Evolutionary conservation across 306 rosid species (phyloP).

Genomic region (Hippophae gyantsensis): DNA sequence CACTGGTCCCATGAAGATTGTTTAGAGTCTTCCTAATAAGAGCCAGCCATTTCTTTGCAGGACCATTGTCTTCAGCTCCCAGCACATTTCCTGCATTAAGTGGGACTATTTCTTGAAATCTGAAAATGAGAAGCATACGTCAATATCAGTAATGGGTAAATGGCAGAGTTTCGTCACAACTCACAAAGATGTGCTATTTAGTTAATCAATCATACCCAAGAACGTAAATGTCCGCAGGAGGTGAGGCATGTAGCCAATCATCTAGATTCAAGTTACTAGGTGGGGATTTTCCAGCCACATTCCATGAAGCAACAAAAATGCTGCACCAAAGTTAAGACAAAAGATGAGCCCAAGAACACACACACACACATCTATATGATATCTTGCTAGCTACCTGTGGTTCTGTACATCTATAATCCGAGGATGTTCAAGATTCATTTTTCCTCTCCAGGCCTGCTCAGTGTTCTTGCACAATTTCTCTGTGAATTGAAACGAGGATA

Average conservation of each 20-base stretch:
- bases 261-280: slow-evolving; percentile 74
- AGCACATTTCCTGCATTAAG: slow-evolving; percentile 94
- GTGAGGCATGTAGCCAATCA: slow-evolving; percentile 90
- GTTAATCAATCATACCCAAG: slow-evolving; percentile 64
- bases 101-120: slow-evolving; percentile 98
- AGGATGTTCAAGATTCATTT: slow-evolving; percentile 96
- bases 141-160: slow-evolving; percentile 13
- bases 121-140: slow-evolving; percentile 21
- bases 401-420: slow-evolving; percentile 93
- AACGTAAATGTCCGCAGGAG: slow-evolving; percentile 98
- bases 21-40: slow-evolving; percentile 81
- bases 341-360: not conserved
- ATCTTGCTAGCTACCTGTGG: slow-evolving; percentile 41
- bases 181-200: not conserved
- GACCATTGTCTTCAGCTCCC: slow-evolving; percentile 98
- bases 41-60: slow-evolving; percentile 96
- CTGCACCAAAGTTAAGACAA: slow-evolving; percentile 31
- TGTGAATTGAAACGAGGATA: slow-evolving; percentile 35
- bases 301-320: slow-evolving; percentile 95
- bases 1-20: slow-evolving; percentile 88
- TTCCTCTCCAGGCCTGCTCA: slow-evolving; percentile 60
- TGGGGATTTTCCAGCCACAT: slow-evolving; percentile 97
- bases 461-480: slow-evolving; percentile 70
- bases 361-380: not conserved
- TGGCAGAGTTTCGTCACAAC: slow-evolving; percentile 1